Base-by-base conservation (phyloP, 225 moss, liverwort and hornwort genomes). In the Polytrichum commune region DNA sequence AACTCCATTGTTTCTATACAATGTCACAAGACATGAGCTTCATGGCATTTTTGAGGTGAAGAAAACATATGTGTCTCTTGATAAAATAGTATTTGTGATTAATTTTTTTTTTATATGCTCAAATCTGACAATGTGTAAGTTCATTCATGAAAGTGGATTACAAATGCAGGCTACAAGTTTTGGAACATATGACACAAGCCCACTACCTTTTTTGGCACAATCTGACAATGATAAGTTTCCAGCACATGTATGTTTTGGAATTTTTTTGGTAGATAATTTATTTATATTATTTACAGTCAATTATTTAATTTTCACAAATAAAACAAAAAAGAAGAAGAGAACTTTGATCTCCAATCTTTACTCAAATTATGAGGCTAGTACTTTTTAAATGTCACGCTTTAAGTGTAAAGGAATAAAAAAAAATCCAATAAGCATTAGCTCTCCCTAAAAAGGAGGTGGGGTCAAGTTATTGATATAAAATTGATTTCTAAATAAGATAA, bases 41-140 rank as follows among this genome's bases (percentile, higher is more conserved):
- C 70, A 70, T 60, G 70, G 70, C 18, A 55, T 70, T 7, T 70
- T 57, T 33, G 29, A 70, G 70, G 70, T 70, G 27, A 18, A 24
- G 27, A 9, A 26, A 30, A 5, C 23, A 6, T 67, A 5, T 67
- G 22, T n/a, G 22, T 3, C 19, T 58, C 2, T 23, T 6, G 6
- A 5, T 58, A 6, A 58, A 13, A 4, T 18, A 28, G 8, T 33
- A 27, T 0, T 27, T 66, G 20, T 58, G n/a, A 58, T 24, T 7
- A 6, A 24, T 22, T 58, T 0, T 7, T n/a, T n/a, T 58, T 24
- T 58, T 6, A 20, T 13, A 7, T 58, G 6, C 7, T 58, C 46
- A 46, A 13, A 46, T 46, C 0, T 46, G 46, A 13, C 13, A 16
- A 38, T 9, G 38, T 38, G 38, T 38, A 38, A 46, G 16, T 46